Percentiles rank a stretch among this genome's conserved stretches.
These are phyloP conservation scores for Thalassiosira livingstoniorum DNA, from an alignment of 352 stramenopile genomes.

Conservation along the genomic window DNA sequence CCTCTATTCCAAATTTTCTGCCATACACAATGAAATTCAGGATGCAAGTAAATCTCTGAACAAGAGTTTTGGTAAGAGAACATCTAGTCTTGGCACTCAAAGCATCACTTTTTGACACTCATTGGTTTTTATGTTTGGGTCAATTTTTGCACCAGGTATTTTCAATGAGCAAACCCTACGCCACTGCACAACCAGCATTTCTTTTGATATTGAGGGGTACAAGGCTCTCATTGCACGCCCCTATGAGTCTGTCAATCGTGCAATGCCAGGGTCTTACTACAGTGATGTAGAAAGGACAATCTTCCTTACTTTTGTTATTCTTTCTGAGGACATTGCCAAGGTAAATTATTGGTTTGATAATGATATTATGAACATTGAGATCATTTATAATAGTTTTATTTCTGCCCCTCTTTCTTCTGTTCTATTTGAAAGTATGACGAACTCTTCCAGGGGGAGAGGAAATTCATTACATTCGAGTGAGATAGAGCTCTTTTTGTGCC, in stretches of 20 bases:
- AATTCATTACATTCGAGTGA: conserved; percentile 75
- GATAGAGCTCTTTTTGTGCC: background rate
- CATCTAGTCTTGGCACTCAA: background rate
- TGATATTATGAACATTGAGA: background rate
- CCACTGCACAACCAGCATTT: conserved; percentile 68
- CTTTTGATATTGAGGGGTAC: conserved; percentile 75
- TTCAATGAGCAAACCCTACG: conserved; percentile 76
- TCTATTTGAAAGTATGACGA: conserved; percentile 50
- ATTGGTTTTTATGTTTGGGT: background rate
- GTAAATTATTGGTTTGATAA: conserved; percentile 23
- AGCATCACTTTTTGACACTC: background rate
- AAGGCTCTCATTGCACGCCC: conserved; percentile 72
- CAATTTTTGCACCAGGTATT: conserved; percentile 43
- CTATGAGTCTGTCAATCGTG: conserved; percentile 74
- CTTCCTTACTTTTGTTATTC: conserved; percentile 75
- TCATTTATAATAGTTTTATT: background rate
- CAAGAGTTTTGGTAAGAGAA: conserved; percentile 73
- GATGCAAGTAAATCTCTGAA: conserved; percentile 75
- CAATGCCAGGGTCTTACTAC: conserved; percentile 76
- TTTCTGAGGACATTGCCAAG: conserved; percentile 72
- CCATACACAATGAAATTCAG: conserved; percentile 70
- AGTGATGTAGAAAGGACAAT: conserved; percentile 75
- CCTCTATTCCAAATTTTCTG: conserved; percentile 64
- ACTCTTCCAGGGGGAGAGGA: conserved; percentile 71
- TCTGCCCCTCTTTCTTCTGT: background rate